These are phyloP conservation scores for Vitis hybrid DNA, from an alignment of 177 flowering plant genomes.

Conservation along the genomic window DNA sequence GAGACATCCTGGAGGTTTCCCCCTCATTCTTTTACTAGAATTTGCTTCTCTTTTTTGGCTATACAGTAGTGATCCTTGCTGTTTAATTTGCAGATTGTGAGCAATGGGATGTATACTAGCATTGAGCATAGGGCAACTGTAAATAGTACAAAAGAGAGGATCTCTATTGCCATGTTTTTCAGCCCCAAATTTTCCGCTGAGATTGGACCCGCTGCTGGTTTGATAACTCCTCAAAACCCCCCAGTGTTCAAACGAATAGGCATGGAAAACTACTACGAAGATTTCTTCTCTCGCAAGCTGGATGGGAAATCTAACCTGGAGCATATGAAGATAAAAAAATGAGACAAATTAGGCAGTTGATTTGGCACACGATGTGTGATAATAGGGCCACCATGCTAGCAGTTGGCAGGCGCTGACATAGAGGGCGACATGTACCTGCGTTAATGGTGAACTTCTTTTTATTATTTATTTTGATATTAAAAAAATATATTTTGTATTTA, in stretches of 20 bases:
- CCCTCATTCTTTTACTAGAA: slow-evolving; percentile 15
- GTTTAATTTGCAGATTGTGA: slow-evolving; percentile 21
- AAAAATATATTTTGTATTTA: no score
- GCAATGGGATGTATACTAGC: slow-evolving; percentile 20
- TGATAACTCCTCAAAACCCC: slow-evolving; percentile 31
- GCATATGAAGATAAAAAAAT: slow-evolving; percentile 20
- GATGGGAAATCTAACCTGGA: slow-evolving; percentile 33
- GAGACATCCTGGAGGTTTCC: slow-evolving; percentile 39
- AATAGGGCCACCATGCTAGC: no score
- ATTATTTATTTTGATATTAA: no score
- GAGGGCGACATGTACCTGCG: no score
- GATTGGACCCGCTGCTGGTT: slow-evolving; percentile 28
- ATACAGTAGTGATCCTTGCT: no score
- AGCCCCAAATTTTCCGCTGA: slow-evolving; percentile 3
- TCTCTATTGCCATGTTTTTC: slow-evolving; percentile 26
- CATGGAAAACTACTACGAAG: slow-evolving; percentile 27
- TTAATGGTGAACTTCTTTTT: no score
- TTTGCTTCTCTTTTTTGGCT: slow-evolving; percentile 5
- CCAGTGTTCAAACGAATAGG: slow-evolving; percentile 25
- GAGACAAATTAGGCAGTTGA: no score
- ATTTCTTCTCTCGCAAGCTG: slow-evolving; percentile 24
- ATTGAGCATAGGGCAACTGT: slow-evolving; percentile 36
- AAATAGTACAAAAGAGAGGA: slow-evolving; percentile 26
- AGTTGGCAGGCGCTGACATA: no score
- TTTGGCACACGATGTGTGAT: no score